These are phyloP conservation scores for Chalara sp. DNA, from an alignment of 2,329 filamentous ascomycete species.

Conservation along the genomic window DNA sequence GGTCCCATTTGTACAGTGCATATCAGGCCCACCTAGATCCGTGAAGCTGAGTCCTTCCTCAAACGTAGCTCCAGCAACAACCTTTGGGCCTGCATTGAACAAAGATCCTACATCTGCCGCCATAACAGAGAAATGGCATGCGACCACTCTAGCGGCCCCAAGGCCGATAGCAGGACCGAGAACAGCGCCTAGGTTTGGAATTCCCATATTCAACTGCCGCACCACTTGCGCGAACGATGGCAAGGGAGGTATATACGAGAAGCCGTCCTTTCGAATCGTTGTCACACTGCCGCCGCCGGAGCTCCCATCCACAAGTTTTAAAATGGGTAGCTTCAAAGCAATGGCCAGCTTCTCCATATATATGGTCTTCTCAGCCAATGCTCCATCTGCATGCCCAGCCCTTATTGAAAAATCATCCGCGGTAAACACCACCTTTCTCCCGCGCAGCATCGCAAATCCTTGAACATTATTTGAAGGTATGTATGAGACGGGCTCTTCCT, in stretches of 20 bases:
- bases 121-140: slow-evolving; percentile 61
- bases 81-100: slow-evolving; percentile 58
- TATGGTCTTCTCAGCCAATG: slow-evolving; percentile 48
- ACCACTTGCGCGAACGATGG: slow-evolving; percentile 45
- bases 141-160: slow-evolving; percentile 53
- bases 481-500: slow-evolving; percentile 43
- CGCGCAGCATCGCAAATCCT: slow-evolving; percentile 45
- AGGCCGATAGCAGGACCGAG: slow-evolving; percentile 58
- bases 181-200: slow-evolving; percentile 57
- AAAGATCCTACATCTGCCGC: slow-evolving; percentile 53
- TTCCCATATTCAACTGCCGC: slow-evolving; percentile 53
- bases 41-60: slow-evolving; percentile 53
- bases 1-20: slow-evolving; percentile 60
- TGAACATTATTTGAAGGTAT: slow-evolving; percentile 58
- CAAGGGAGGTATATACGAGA: slow-evolving; percentile 53
- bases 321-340: slow-evolving; percentile 48
- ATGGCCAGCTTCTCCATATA: slow-evolving; percentile 57
- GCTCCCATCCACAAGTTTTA: slow-evolving; percentile 59
- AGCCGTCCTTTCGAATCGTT: slow-evolving; percentile 47
- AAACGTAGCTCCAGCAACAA: slow-evolving; percentile 56
- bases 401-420: slow-evolving; percentile 59
- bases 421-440: slow-evolving; percentile 50
- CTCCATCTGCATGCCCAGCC: slow-evolving; percentile 57
- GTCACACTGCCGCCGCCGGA: slow-evolving; percentile 57
- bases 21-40: slow-evolving; percentile 51